Base-by-base conservation (phyloP, 805 yeast genomes). In the Kuraishia cidri region DNA sequence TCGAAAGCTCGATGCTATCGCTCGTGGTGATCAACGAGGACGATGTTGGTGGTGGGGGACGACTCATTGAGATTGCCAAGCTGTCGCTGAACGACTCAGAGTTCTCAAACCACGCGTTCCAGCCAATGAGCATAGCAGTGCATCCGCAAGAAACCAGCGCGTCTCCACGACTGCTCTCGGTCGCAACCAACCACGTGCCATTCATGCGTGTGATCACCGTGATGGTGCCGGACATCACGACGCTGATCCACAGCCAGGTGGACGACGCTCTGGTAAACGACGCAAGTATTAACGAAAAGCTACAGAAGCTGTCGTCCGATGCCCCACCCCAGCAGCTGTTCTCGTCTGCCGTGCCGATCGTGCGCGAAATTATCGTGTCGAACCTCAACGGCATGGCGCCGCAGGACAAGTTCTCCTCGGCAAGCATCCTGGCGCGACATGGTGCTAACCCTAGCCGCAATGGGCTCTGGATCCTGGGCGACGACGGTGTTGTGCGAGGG, bases 161-260 rank as follows among this genome's bases (percentile, higher is more conserved):
- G 2, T 58, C 61, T 0, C n/a, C n/a, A n/a, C n/a, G n/a, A n/a
- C 40, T 63, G 16, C 46, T 80, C 11, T 75, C 79, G 0, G 67
- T 82, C 6, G 85, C 77, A 0, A 85, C 95, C 0, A 76, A 87
- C 1, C 90, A 84, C 45, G 67, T 71, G 10, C 95, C 95, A 4
- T 80, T 64, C 45, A 73, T 82, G 83, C 54, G 94, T 41, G 41
- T 82, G 9, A 66, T 85, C 2, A 50, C 82, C 0, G 63, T 76
- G 0, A 49, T 59, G 20, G 39, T 76, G n/a, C 72, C 75, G 2
- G 48, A 44, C n/a, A 9, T 40, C 7, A 30, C 32, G 10, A 20
- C 21, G n/a, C 27, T 30, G 6, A 10, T 31, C n/a, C 20, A 14
- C 9, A 24, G 24, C 5, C 34, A 35, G 14, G 20, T 40, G 3